Base-by-base conservation (phyloP, 768 basidiomycete species). In the Tylopilus sp. region DNA sequence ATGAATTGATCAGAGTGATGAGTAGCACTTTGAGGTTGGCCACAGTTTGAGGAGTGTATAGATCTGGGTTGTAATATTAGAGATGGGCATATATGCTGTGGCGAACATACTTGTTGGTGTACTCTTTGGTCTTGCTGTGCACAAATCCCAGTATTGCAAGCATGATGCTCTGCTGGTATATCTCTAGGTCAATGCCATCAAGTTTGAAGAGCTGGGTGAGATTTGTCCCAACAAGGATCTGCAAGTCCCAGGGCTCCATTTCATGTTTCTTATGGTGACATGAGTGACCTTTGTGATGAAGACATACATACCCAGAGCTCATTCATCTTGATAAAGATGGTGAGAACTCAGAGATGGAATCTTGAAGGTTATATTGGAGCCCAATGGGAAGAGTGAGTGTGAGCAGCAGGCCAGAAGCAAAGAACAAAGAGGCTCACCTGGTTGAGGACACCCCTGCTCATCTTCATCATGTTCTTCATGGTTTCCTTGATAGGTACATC, bases 401-500 rank as follows among this genome's bases (percentile, higher is more conserved):
- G 8, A 11, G 2, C 1, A 5, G 2, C 6, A 1, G 28, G 1
- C 10, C 47, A 14, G 54, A 3, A 36, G 13, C 4, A 10, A 10
- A 48, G 17, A 54, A n/a, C n/a, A n/a, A n/a, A n/a, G n/a, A n/a
- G 14, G 69, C 80, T 61, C 63, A 96, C 96, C 96, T 93, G 38
- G 68, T 98, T 94, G 57, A 98, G 79, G 6, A 99, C 93, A 55
- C 97, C 97, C 19, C 94, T 79, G 31, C 93, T 93, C 97, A 98
- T 98, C 72, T 99, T 97, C 89, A 99, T 89, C 96, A 98, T 98
- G 72, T 99, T 97, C 79, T 97, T 98, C 96, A 98, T 99, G 57
- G 98, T 93, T 75, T 99, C 96, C 78, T 94, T 97, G 51, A 98
- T 86, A 4, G 96, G 96, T 12, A 95, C 95, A 53, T 97, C 96